phyloP scores from a whole-genome alignment of 768 basidiomycete genomes.

The Pisolithus marmoratus region DNA sequence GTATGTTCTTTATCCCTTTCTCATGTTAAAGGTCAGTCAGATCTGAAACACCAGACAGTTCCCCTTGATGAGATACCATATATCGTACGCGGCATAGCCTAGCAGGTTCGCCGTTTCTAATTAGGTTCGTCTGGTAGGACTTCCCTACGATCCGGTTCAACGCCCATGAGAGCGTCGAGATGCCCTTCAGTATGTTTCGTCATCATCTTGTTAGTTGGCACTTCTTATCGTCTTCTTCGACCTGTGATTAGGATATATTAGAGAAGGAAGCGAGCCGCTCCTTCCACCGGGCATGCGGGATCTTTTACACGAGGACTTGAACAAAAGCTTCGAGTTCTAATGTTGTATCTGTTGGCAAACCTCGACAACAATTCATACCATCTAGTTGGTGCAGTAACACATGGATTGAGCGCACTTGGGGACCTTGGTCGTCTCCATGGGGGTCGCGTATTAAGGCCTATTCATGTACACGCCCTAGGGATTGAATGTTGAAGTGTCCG shows the following conservation, averaged over 20 bases:
- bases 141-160: slow-evolving; percentile 89
- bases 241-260: slow-evolving; percentile 40
- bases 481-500: too few relatives aligned
- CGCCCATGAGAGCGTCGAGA: slow-evolving; percentile 86
- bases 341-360: too few relatives aligned
- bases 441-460: too few relatives aligned
- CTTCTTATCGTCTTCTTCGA: background rate
- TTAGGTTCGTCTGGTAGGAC: slow-evolving; percentile 45
- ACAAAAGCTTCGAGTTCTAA: slow-evolving; percentile 66
- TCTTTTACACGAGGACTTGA: slow-evolving; percentile 78
- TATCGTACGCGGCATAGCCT: slow-evolving; percentile 39
- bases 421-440: too few relatives aligned
- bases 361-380: too few relatives aligned
- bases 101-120: background rate
- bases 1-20: slow-evolving; percentile 28
- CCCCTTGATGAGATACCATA: slow-evolving; percentile 69
- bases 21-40: background rate
- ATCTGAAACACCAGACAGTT: slow-evolving; percentile 28
- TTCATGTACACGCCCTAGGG: too few relatives aligned
- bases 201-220: background rate
- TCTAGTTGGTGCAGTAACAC: too few relatives aligned
- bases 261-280: slow-evolving; percentile 51
- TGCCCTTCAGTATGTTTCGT: slow-evolving; percentile 82
- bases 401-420: too few relatives aligned
- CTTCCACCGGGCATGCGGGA: slow-evolving; percentile 90